Base-by-base conservation (phyloP, 169 alveolate species). In the Plasmodium vinckei region DNA sequence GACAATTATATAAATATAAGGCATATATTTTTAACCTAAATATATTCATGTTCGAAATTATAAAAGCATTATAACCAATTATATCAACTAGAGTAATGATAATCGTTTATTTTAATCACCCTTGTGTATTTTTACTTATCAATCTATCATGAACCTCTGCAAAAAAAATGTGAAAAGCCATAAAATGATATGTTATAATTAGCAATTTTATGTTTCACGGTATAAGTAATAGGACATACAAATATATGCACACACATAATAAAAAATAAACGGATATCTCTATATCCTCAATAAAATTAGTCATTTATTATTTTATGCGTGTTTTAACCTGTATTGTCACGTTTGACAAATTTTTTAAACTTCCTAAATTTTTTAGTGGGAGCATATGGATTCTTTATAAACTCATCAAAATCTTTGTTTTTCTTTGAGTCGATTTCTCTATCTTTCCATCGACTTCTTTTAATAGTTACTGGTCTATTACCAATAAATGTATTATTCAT, bases 401-500 rank as follows among this genome's bases (percentile, higher is more conserved):
- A 70, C 21, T 70, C 63, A 46, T 93, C 96, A 42, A 92, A 70
- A 51, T 92, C 90, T 44, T 94, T 61, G 64, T 95, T 95, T 65
- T 92, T 94, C 27, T 88, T 94, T 19, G 97, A 95, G 63, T 95
- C 93, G 1, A 95, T 70, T 65, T 95, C 97, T 87, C 99, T 95
- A 59, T 97, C 98, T 92, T 95, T 95, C 99, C 99, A 97, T 67
- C 95, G 96, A 59, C 99, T 95, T 70, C 97, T 95, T 92, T 93
- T 96, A 46, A 98, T 93, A 67, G 94, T 94, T 13, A 97, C 95
- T 17, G 99, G 99, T 69, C 99, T 95, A 92, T 96, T 97, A 5
- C 99, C 99, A 15, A 98, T 97, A 93, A 96, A 97, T 84, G 96
- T 96, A 68, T 99, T 97, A 86, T 98, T 94, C 99, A 98, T 98